These are phyloP conservation scores for Holtermannia corniformis DNA, from an alignment of 768 basidiomycete genomes.

Conservation along the genomic window DNA sequence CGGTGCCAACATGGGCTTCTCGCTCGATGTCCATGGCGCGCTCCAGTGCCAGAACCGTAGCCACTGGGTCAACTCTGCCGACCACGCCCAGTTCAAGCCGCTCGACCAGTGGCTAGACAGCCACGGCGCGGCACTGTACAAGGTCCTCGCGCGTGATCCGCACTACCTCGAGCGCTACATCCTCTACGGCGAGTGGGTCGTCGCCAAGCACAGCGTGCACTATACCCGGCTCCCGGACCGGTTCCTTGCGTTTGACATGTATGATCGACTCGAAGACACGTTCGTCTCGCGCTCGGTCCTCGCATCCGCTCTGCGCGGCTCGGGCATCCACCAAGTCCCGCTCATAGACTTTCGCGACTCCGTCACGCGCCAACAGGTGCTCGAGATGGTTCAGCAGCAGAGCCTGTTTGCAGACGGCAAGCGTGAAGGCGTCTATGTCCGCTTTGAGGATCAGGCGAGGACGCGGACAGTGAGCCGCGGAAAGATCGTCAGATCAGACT, in stretches of 20 bases:
- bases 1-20: slow-evolving; percentile 61
- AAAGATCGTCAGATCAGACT: slow-evolving; percentile 55
- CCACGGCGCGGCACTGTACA: slow-evolving; percentile 42
- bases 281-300: slow-evolving; percentile 7
- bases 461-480: slow-evolving; percentile 45
- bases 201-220: slow-evolving; percentile 54
- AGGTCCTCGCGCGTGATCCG: slow-evolving; percentile 42
- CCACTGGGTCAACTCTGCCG: slow-evolving; percentile 51
- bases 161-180: slow-evolving; percentile 52
- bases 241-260: slow-evolving; percentile 57
- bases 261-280: slow-evolving; percentile 1
- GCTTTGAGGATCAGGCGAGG: slow-evolving; percentile 45
- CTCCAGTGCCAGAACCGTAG: slow-evolving; percentile 53
- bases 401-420: slow-evolving; percentile 48
- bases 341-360: slow-evolving; percentile 23
- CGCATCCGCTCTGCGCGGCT: not conserved
- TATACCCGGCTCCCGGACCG: slow-evolving; percentile 51
- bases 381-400: slow-evolving; percentile 46
- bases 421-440: slow-evolving; percentile 54
- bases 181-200: slow-evolving; percentile 58
- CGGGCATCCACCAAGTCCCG: slow-evolving; percentile 45
- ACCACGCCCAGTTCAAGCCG: slow-evolving; percentile 57
- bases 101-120: slow-evolving; percentile 51
- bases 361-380: slow-evolving; percentile 44
- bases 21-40: slow-evolving; percentile 47